These are phyloP conservation scores for Diaporthe amygdali DNA, from an alignment of 2,329 filamentous ascomycete species.

Conservation along the genomic window DNA sequence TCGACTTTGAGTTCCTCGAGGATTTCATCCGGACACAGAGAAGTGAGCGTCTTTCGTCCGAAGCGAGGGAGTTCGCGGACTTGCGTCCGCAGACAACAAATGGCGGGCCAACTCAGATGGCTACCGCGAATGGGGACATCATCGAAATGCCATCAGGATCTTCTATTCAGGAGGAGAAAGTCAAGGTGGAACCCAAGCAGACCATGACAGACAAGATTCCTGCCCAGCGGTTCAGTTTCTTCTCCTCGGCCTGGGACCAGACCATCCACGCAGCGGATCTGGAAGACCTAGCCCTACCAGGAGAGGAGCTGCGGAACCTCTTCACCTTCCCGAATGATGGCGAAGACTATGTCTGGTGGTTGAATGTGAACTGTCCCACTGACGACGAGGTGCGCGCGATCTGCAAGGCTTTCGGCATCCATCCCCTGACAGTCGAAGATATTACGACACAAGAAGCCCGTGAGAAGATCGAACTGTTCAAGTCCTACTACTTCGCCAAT, in stretches of 20 bases:
- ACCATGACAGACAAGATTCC: constrained; percentile 41
- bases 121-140: constrained; percentile 62
- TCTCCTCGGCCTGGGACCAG: constrained; percentile 92
- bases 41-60: constrained; percentile 40
- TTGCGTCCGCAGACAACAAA: constrained; percentile 51
- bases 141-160: constrained; percentile 57
- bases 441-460: constrained; percentile 94
- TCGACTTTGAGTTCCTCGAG: constrained; percentile 93
- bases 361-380: constrained; percentile 89
- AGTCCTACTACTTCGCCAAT: constrained; percentile 96
- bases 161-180: constrained; percentile 55
- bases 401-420: constrained; percentile 93
- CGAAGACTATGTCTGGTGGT: constrained; percentile 92
- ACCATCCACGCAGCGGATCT: constrained; percentile 91
- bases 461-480: constrained; percentile 98
- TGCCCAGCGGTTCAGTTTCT: constrained; percentile 84
- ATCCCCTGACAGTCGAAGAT: constrained; percentile 95
- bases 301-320: constrained; percentile 86
- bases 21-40: constrained; percentile 74
- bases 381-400: constrained; percentile 88
- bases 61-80: constrained; percentile 63
- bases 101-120: constrained; percentile 39
- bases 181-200: constrained; percentile 34
- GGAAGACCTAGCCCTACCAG: constrained; percentile 85
- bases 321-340: constrained; percentile 72